These are phyloP conservation scores for Agroathelia rolfsii DNA, from an alignment of 1,284 basidiomycete genomes.

Conservation along the genomic window DNA sequence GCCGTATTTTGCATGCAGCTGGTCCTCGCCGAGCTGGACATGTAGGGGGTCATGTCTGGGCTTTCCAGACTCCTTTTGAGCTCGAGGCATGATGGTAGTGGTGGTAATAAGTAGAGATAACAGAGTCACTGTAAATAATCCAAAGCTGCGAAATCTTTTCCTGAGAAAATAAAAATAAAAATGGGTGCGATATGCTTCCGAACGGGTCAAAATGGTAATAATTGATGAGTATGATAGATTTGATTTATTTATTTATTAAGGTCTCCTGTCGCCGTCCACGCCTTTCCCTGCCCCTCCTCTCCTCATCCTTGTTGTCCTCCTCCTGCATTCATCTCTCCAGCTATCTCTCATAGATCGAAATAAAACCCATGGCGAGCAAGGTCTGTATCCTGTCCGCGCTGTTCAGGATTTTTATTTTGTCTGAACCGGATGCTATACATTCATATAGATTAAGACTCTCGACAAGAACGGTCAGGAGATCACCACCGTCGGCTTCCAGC, in stretches of 20 bases:
- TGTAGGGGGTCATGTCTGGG: constrained; percentile 79
- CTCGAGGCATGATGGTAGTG: constrained; percentile 51
- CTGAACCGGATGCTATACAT: constrained; percentile 5
- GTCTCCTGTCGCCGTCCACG: no score
- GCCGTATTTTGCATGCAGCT: constrained; percentile 67
- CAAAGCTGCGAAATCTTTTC: no score
- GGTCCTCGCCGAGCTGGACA: constrained; percentile 72
- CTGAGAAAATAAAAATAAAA: no score
- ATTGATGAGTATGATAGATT: no score
- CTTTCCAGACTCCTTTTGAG: constrained; percentile 40
- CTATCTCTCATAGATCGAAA: no score
- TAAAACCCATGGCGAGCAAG: background rate
- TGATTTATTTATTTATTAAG: no score
- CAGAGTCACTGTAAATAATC: no score
- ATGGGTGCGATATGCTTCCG: no score
- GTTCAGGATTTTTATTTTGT: constrained; percentile 10
- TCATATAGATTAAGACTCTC: constrained; percentile 42
- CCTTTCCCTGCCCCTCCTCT: constrained; percentile 1
- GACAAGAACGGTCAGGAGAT: constrained; percentile 74
- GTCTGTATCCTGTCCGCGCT: constrained; percentile 11
- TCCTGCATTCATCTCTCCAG: background rate
- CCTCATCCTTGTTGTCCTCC: background rate
- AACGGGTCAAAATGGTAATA: no score
- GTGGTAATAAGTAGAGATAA: no score
- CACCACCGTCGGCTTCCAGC: constrained; percentile 66